phyloP scores from a whole-genome alignment of 1,284 basidiomycete species.

The Omphalotus olearius region DNA sequence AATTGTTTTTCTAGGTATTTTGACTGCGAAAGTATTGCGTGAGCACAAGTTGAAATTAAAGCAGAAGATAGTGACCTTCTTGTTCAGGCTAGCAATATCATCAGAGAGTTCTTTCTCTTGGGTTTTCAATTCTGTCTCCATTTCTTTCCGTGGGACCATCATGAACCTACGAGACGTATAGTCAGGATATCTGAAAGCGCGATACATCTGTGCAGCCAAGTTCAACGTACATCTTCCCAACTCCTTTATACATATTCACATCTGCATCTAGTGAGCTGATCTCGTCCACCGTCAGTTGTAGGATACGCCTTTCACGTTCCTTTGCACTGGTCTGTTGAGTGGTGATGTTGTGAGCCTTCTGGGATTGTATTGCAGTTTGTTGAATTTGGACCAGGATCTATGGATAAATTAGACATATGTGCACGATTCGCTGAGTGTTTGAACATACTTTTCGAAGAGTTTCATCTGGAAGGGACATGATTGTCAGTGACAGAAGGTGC shows the following conservation, averaged over 20 bases:
- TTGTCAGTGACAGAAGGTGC: constrained; percentile 25
- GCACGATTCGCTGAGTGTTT: constrained; percentile 1
- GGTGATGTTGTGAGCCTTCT: constrained; percentile 69
- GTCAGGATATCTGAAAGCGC: constrained; percentile 8
- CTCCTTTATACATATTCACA: constrained; percentile 83
- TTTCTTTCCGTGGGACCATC: constrained; percentile 74
- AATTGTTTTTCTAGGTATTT: constrained; percentile 92
- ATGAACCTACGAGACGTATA: constrained; percentile 66
- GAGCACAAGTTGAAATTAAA: not conserved
- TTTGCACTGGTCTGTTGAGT: constrained; percentile 72
- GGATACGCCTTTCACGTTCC: constrained; percentile 81
- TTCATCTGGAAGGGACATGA: constrained; percentile 81
- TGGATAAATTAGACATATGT: constrained; percentile 15
- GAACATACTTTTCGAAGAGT: constrained; percentile 73
- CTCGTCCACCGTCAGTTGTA: constrained; percentile 84
- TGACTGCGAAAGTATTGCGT: constrained; percentile 39
- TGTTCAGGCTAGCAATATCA: constrained; percentile 73
- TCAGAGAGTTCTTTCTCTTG: constrained; percentile 82
- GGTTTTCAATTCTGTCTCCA: constrained; percentile 69
- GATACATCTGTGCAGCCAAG: not conserved
- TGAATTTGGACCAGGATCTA: constrained; percentile 91
- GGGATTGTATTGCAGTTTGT: constrained; percentile 77
- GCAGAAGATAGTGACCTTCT: constrained; percentile 52
- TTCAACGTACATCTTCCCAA: constrained; percentile 81
- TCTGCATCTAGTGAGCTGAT: constrained; percentile 60